Conservation (phyloP, 192 early-diverging fungal species). For the Coemansia sp. region DNA sequence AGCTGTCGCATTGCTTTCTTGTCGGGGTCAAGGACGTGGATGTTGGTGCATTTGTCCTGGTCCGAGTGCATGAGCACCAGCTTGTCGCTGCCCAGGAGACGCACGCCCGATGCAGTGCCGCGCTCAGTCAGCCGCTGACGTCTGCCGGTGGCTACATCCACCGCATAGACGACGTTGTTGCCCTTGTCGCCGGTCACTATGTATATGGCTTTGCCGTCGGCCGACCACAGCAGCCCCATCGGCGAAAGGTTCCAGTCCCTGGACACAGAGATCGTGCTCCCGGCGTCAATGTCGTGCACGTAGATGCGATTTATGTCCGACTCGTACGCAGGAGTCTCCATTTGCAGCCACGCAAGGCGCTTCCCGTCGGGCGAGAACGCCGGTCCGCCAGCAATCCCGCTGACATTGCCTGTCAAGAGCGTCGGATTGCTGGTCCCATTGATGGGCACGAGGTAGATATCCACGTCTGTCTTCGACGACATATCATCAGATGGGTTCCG, state of each 20-base stretch:
- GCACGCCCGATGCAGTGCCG: slow-evolving; percentile 13
- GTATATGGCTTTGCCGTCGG: slow-evolving; percentile 56
- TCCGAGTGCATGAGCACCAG: slow-evolving; percentile 50
- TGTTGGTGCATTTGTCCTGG: slow-evolving; percentile 38
- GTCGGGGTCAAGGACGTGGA: slow-evolving; percentile 36
- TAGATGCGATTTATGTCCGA: slow-evolving; percentile 68
- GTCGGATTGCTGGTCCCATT: slow-evolving; percentile 6
- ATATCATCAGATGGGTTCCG: slow-evolving; percentile 57
- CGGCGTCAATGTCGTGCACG: slow-evolving; percentile 33
- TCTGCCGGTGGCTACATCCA: slow-evolving; percentile 29
- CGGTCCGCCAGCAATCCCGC: slow-evolving; percentile 60
- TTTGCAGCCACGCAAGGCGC: slow-evolving; percentile 70
- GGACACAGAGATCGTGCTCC: slow-evolving; percentile 13
- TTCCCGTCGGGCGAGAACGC: slow-evolving; percentile 62
- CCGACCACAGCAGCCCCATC: slow-evolving; percentile 55
- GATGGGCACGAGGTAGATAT: slow-evolving; percentile 55
- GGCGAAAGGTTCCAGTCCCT: slow-evolving; percentile 58
- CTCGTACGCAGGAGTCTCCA: slow-evolving; percentile 67
- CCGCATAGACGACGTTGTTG: slow-evolving; percentile 48
- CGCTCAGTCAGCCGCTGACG: slow-evolving; percentile 32
- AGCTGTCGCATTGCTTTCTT: slow-evolving; percentile 33
- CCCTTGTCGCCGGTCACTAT: slow-evolving; percentile 66
- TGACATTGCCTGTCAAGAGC: slow-evolving; percentile 51
- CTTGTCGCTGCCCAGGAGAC: slow-evolving; percentile 14
- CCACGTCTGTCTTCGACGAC: slow-evolving; percentile 66